Conservation (phyloP, 2,329 filamentous ascomycete species). For the Aspergillus brunneoviolaceus region DNA sequence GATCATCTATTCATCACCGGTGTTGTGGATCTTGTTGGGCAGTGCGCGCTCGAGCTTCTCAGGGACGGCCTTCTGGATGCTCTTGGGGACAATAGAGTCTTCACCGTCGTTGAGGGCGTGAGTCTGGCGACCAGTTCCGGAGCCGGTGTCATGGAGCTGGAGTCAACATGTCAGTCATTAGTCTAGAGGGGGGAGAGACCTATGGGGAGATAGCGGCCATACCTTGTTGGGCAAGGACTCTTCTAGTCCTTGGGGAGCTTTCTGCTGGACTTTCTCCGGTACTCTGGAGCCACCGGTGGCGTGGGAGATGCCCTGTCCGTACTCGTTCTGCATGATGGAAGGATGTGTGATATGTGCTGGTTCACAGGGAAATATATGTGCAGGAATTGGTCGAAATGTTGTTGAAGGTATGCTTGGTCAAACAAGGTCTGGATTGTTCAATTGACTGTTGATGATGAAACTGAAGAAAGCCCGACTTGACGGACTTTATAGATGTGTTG, state of each 20-base stretch:
- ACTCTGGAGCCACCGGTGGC: constrained; percentile 1
- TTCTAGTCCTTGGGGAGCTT: neutral
- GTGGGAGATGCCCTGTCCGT: constrained; percentile 2
- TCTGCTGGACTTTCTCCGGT: neutral
- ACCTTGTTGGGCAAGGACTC: neutral
- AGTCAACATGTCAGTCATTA: neutral
- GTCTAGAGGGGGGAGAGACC: too few relatives aligned
- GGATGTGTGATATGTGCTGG: too few relatives aligned
- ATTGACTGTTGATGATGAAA: too few relatives aligned
- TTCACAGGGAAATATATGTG: too few relatives aligned
- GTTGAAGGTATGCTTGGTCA: too few relatives aligned
- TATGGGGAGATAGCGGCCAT: neutral
- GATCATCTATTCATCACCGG: constrained; percentile 4
- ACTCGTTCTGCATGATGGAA: neutral
- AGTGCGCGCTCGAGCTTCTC: constrained; percentile 5
- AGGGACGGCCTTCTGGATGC: constrained; percentile 9
- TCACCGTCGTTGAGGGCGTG: constrained; percentile 9
- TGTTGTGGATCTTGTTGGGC: constrained; percentile 12
- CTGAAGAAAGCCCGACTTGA: accelerated
- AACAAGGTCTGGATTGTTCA: too few relatives aligned
- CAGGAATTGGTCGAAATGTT: too few relatives aligned
- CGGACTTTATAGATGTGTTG: neutral
- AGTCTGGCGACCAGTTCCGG: constrained; percentile 1
- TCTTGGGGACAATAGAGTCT: constrained; percentile 9
- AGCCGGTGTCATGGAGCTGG: constrained; percentile 7